Evolutionary conservation across 306 rosid species (phyloP).

Genomic region (Delonix regia): DNA sequence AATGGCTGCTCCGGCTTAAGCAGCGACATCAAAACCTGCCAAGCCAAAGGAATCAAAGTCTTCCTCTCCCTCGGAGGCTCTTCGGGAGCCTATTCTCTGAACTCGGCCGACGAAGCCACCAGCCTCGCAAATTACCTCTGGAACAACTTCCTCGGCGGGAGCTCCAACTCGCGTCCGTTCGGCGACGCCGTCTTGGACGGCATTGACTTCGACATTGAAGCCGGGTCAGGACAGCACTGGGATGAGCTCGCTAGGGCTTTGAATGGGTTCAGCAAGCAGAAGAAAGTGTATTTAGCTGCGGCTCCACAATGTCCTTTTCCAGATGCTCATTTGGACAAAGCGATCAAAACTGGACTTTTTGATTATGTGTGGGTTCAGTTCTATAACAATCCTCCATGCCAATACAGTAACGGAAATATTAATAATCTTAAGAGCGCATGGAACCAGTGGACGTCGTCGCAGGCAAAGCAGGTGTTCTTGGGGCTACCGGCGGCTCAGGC

Average conservation of each 20-base stretch:
- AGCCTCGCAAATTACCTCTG: not conserved
- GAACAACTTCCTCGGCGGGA: slow-evolving; percentile 23
- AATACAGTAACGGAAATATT: not conserved
- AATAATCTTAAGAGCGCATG: slow-evolving; percentile 38
- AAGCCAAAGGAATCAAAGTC: not conserved
- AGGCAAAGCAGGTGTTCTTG: slow-evolving; percentile 42
- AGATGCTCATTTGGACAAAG: not conserved
- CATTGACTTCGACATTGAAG: slow-evolving; percentile 54
- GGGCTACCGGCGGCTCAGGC: slow-evolving; percentile 50
- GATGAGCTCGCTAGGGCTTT: slow-evolving; percentile 44
- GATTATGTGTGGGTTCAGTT: not conserved
- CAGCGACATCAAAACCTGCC: slow-evolving; percentile 34
- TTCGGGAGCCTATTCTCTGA: not conserved
- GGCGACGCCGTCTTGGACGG: slow-evolving; percentile 56
- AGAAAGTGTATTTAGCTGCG: slow-evolving; percentile 39
- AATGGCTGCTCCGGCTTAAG: slow-evolving; percentile 38
- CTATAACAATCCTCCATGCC: not conserved
- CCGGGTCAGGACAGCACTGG: slow-evolving; percentile 33
- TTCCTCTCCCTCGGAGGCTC: slow-evolving; percentile 4
- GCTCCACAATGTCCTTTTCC: slow-evolving; percentile 47
- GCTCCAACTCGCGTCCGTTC: slow-evolving; percentile 36
- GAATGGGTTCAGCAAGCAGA: not conserved
- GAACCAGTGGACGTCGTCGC: slow-evolving; percentile 51
- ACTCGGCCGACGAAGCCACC: not conserved
- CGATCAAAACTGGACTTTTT: not conserved